Evolutionary conservation across 352 stramenopile species (phyloP), one percentile per base, ranked within the genome.

Genomic region (Sclerospora graminicola): DNA sequence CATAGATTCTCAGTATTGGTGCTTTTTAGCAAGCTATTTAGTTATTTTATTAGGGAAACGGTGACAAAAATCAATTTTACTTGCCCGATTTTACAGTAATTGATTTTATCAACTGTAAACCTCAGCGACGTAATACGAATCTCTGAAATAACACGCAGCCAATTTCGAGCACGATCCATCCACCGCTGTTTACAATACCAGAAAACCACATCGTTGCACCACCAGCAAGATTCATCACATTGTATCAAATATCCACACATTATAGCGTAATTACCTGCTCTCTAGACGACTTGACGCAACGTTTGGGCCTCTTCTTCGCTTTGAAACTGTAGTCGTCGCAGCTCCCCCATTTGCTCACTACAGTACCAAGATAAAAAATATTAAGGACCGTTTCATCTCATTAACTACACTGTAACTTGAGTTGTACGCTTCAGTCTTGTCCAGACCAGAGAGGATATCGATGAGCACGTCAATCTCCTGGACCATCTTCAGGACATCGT

Each of bases 81-180:
- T n/a, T n/a, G n/a, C n/a, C n/a, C n/a, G n/a, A n/a, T n/a, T n/a
- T n/a, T n/a, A n/a, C n/a, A n/a, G n/a, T n/a, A n/a, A n/a, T n/a
- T n/a, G n/a, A n/a, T n/a, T n/a, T n/a, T n/a, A n/a, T n/a, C n/a
- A n/a, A n/a, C n/a, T n/a, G n/a, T n/a, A n/a, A n/a, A n/a, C n/a
- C n/a, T n/a, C 41, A 73, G 20, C 67, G 69, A 41, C 72, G 75
- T 51, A 91, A 52, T n/a, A 42, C 80, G 57, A 10, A 72, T 85
- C 41, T 91, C 77, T 4, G 74, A 89, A 41, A 91, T 85, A 15
- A 91, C 75, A 38, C 75, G 72, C 7, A 91, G 59, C 9, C 77
- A 91, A 41, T 91, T 72, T 1, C 77, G 77, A 8, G 80, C 72
- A 23, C 80, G 75, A 26, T 88, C 64, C 69, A 86, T 89, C 80